Evolutionary conservation across 164 flowering plant genomes (phyloP), one percentile per base, ranked within the genome.

Genomic region (Amborella trichopoda): DNA sequence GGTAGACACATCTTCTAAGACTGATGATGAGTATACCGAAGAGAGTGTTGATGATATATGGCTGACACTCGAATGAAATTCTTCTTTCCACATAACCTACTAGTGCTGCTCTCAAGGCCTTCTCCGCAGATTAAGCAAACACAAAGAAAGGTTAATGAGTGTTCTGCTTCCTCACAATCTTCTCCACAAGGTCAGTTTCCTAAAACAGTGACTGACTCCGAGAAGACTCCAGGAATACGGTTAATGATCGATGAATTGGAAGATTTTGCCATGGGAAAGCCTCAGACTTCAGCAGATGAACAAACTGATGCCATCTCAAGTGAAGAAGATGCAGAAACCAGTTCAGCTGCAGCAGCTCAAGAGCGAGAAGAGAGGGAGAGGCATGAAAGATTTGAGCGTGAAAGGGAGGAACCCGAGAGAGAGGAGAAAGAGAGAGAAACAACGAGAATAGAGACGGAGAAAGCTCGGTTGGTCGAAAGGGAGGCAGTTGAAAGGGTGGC

Each of bases 61-160:
- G 99, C 72, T 91, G 18, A 75, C 83, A 40, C 96, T 91, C 32
- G 75, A n/a, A 81, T 26, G 96, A 87, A 60, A 56, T 91, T 63
- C 95, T 86, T 63, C 86, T 91, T 49, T 78, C 68, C 50, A 91
- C 99, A 4, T 83, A 77, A 52, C 99, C 94, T 9, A 84, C 96
- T 46, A 66, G 68, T 67, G 90, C 95, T 48, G 94, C 99, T 38
- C 96, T 96, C 95, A 6, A 95, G 93, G 32, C 96, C 96, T 49
- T 39, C 52, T 8, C 28, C 36, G 18, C 13, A 17, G 26, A 48
- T 87, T 14, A 71, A 77, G 59, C 83, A 62, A 61, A 48, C 68
- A 20, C 74, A 66, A 64, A 74, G 63, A 65, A 79, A 75, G 62
- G 66, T 39, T 37, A 55, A 68, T 60, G 77, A 70, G 5, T 68